These are phyloP conservation scores for Erigeron philadelphicus DNA, from an alignment of 140 eudicot species.

Conservation along the genomic window DNA sequence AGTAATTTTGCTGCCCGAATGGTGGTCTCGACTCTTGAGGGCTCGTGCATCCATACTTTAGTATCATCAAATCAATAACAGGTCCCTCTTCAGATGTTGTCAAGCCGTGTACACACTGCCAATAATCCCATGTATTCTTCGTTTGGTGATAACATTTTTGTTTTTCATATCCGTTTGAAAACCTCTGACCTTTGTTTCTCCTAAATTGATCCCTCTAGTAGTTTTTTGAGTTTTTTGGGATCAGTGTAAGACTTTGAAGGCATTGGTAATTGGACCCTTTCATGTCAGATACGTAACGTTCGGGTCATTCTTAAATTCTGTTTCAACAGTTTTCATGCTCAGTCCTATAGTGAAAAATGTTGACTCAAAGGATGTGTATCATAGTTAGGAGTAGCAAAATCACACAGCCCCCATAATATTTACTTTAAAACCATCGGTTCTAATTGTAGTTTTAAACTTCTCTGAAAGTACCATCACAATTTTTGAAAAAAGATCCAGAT, in stretches of 20 bases:
- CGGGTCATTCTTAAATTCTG: background rate
- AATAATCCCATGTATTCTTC: background rate
- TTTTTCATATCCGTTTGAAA: background rate
- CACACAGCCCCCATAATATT: background rate
- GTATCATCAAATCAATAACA: background rate
- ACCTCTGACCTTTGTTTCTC: background rate
- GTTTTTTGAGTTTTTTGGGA: background rate
- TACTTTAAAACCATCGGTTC: too few species aligned
- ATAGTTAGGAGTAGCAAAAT: background rate
- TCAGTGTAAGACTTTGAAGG: background rate
- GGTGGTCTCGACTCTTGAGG: background rate
- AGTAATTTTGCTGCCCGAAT: too few species aligned
- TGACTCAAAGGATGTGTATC: background rate
- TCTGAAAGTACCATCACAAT: too few species aligned
- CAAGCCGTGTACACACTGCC: background rate
- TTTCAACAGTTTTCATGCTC: background rate
- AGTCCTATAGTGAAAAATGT: background rate
- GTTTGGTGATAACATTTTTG: background rate
- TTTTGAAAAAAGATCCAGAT: too few species aligned
- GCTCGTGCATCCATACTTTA: background rate
- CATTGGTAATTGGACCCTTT: background rate
- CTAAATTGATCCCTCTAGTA: background rate
- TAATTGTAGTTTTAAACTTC: too few species aligned
- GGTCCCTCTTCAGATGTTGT: background rate
- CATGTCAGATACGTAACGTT: background rate